Base-by-base conservation (phyloP, 768 basidiomycete genomes). In the Cyathus striatus region DNA sequence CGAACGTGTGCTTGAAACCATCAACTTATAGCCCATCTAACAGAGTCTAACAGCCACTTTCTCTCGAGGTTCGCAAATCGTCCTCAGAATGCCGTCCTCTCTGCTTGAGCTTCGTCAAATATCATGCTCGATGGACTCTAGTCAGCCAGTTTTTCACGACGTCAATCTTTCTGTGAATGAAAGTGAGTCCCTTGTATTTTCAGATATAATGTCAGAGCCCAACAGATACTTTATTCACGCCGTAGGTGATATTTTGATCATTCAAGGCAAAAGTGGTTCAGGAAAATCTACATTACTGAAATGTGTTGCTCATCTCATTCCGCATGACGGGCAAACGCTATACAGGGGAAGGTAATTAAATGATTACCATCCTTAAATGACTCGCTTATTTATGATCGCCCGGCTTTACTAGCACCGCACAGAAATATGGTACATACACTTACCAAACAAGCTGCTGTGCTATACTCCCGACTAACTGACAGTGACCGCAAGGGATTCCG, bases 251-350 rank as follows among this genome's bases (percentile, higher is more conserved):
- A 70, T 93, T 23, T 47, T 92, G 30, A 69, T 90, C 13, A 54
- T 94, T n/a, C 83, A 80, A 46, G 92, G 90, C 7, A 79, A 76
- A 52, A 86, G 83, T 48, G 92, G 92, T 6, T 76, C 76, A 16
- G 92, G 90, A 40, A 86, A 86, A 58, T 81, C 83, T 1, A 91
- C 90, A 0, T 63, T 95, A 40, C 60, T 94, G 35, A 94, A 92
- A 61, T 91, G 87, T 53, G 70, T 94, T 18, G 81, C 90, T 22
- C 85, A 93, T 62, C 67, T 94, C 24, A 79, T 79, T 44, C 59
- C 86, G 4, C 87, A 89, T 55, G 64, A 72, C 6, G 84, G 91
- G 2, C 68, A 77, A 35, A 69, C 89, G 22, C 49, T 76, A 12
- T 82, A 83, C 54, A 66, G 71, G 54, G 90, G 85, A 61, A 78